These are phyloP conservation scores for Solanum neorickii DNA, from an alignment of 257 asterid genomes.

Conservation along the genomic window DNA sequence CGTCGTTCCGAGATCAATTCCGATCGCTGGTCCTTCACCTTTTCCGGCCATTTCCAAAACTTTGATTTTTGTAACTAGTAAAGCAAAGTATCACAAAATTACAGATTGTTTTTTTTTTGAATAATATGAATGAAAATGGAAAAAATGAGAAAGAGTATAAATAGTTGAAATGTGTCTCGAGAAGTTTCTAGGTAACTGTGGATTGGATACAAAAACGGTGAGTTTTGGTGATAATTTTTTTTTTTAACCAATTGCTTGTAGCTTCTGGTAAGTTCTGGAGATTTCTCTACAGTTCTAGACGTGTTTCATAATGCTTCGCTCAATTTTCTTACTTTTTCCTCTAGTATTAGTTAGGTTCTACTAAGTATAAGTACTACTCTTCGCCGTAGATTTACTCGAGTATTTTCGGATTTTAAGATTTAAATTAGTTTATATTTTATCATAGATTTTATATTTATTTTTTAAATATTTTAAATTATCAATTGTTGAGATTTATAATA, in stretches of 20 bases:
- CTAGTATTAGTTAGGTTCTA: neutral
- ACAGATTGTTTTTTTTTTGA: neutral
- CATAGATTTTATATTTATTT: no score
- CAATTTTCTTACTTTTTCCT: neutral
- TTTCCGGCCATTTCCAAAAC: conserved; percentile 9
- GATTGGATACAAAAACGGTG: conserved; percentile 1
- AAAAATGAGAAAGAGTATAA: neutral
- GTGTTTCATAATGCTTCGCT: neutral
- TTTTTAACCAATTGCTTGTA: neutral
- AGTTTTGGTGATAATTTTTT: no score
- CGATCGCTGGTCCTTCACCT: conserved; percentile 29
- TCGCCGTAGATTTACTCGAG: rapidly evolving
- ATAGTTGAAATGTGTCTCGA: neutral
- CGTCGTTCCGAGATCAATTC: conserved; percentile 27
- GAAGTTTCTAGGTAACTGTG: conserved; percentile 14
- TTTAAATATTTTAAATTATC: no score
- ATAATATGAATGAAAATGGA: neutral
- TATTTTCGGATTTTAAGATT: no score
- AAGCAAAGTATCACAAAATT: neutral
- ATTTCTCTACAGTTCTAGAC: neutral
- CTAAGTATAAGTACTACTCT: no score
- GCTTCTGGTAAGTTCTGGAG: neutral
- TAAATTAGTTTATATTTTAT: no score
- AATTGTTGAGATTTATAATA: no score
- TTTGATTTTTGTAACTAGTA: neutral